These are phyloP conservation scores for Phytophthora cajani DNA, from an alignment of 352 stramenopile genomes.

Conservation along the genomic window DNA sequence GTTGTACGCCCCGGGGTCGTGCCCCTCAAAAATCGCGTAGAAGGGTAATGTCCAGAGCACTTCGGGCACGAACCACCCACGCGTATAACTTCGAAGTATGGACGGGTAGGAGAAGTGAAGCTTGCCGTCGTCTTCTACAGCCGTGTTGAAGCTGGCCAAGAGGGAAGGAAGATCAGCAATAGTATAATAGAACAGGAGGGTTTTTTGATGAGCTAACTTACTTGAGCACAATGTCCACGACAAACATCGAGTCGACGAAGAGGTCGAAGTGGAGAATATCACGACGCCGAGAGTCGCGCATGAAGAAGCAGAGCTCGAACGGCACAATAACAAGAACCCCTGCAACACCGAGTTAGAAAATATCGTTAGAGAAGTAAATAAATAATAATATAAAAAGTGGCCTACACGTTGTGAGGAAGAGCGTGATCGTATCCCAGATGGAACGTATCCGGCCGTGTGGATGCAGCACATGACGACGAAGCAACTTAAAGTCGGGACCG, in stretches of 20 bases:
- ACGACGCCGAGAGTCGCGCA: slow-evolving; percentile 37
- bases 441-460: slow-evolving; percentile 64
- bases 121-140: slow-evolving; percentile 73
- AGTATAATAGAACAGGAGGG: background rate
- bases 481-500: slow-evolving; percentile 58
- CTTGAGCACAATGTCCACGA: slow-evolving; percentile 77
- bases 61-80: slow-evolving; percentile 66
- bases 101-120: slow-evolving; percentile 68
- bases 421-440: slow-evolving; percentile 62
- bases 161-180: background rate
- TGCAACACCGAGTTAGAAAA: slow-evolving; percentile 20
- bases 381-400: no score
- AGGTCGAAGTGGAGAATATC: slow-evolving; percentile 61
- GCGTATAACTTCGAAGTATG: slow-evolving; percentile 61
- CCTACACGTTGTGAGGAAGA: slow-evolving; percentile 73
- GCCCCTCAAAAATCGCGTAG: slow-evolving; percentile 55
- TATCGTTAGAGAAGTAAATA: slow-evolving; percentile 2
- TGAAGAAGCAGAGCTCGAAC: slow-evolving; percentile 75
- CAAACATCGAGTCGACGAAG: slow-evolving; percentile 72
- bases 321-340: slow-evolving; percentile 69
- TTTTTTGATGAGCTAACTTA: slow-evolving; percentile 25
- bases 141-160: slow-evolving; percentile 70
- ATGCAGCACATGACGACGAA: slow-evolving; percentile 59
- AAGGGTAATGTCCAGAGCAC: slow-evolving; percentile 75
- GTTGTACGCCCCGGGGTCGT: slow-evolving; percentile 30